Conservation (phyloP, 208 protist species). For the Trichomonas gallinae region DNA sequence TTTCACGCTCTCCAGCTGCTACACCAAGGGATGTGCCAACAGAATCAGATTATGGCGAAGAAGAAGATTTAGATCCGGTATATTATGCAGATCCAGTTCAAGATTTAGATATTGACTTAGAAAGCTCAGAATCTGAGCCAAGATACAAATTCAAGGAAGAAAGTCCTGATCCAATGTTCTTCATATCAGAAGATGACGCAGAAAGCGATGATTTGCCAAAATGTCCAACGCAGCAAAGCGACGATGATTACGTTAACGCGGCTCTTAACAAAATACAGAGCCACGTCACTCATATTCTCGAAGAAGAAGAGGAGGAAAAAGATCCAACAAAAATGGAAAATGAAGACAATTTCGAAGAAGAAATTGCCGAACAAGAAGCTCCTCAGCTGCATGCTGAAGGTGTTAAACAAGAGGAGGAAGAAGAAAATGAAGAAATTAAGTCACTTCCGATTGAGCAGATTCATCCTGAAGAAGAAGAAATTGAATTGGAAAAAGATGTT, state of each 20-base stretch:
- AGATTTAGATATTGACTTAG: neutral
- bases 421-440: too few species aligned
- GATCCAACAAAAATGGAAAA: neutral
- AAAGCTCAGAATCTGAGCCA: neutral
- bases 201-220: neutral
- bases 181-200: neutral
- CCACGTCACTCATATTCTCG: neutral
- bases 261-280: neutral
- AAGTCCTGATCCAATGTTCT: neutral
- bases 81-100: neutral
- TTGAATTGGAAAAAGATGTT: too few species aligned
- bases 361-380: too few species aligned
- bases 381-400: too few species aligned
- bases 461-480: too few species aligned
- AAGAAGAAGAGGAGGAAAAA: neutral
- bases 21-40: neutral
- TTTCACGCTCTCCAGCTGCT: neutral
- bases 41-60: neutral
- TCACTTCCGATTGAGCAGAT: too few species aligned
- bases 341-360: too few species aligned
- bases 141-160: neutral
- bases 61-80: neutral
- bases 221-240: neutral
- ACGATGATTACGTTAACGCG: neutral
- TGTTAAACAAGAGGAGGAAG: too few species aligned